phyloP scores from a whole-genome alignment of 805 yeast genomes.

The Starmerella apicola region DNA sequence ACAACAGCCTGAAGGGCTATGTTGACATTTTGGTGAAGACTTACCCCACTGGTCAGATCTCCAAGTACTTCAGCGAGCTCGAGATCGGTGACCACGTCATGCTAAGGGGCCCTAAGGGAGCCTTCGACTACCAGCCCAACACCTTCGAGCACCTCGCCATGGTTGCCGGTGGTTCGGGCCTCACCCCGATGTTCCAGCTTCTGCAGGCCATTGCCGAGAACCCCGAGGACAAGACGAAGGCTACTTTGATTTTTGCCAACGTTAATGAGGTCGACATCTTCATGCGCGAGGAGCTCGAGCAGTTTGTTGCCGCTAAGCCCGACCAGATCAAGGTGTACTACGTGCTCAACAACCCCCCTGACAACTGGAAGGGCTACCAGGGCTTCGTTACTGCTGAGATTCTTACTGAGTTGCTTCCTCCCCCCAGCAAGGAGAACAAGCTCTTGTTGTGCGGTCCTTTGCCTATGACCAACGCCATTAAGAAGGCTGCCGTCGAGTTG shows the following conservation, averaged over 20 bases:
- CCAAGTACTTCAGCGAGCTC: slow-evolving; percentile 57
- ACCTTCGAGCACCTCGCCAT: slow-evolving; percentile 62
- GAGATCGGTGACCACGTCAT: slow-evolving; percentile 67
- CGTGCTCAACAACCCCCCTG: slow-evolving; percentile 60
- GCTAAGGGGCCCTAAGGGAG: slow-evolving; percentile 73
- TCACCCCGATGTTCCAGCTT: slow-evolving; percentile 81
- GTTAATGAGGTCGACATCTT: slow-evolving; percentile 69
- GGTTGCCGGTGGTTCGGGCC: slow-evolving; percentile 97
- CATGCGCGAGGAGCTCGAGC: slow-evolving; percentile 67
- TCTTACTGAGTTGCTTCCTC: slow-evolving; percentile 51
- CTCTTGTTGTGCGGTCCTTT: slow-evolving; percentile 89
- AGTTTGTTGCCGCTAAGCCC: slow-evolving; percentile 35
- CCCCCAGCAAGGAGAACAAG: slow-evolving; percentile 47
- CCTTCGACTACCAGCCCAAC: slow-evolving; percentile 69
- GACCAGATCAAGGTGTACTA: slow-evolving; percentile 48
- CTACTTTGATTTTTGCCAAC: slow-evolving; percentile 68
- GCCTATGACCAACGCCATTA: slow-evolving; percentile 75
- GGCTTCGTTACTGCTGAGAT: slow-evolving; percentile 75
- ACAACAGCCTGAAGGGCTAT: slow-evolving; percentile 55
- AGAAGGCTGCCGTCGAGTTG: slow-evolving; percentile 59
- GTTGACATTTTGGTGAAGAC: slow-evolving; percentile 77
- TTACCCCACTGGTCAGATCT: slow-evolving; percentile 74
- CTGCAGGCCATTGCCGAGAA: slow-evolving; percentile 66
- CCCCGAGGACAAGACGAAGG: slow-evolving; percentile 66
- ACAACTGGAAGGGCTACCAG: slow-evolving; percentile 58